Evolutionary conservation across 1,139 yeast genomes (phyloP).

Genomic region (Protomyces pachydermus): DNA sequence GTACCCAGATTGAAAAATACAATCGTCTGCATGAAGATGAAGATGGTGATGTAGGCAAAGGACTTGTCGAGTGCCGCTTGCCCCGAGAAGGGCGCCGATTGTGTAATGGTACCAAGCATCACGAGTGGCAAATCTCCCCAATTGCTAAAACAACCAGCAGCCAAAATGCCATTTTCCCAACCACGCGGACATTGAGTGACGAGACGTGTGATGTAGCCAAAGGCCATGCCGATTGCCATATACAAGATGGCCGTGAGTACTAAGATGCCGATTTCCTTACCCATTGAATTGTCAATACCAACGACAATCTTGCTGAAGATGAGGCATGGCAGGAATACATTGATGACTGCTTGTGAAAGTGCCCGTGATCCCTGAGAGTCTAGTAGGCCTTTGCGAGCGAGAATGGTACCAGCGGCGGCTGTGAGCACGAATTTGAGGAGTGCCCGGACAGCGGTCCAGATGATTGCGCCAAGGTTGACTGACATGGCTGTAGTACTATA

Average conservation of each 20-base stretch:
- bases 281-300: conserved; percentile 64
- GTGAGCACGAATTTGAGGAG: conserved; percentile 19
- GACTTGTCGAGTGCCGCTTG: conserved; percentile 61
- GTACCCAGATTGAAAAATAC: conserved; percentile 68
- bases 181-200: conserved; percentile 55
- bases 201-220: conserved; percentile 37
- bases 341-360: conserved; percentile 33
- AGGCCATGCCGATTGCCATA: conserved; percentile 37
- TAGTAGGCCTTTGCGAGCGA: conserved; percentile 12
- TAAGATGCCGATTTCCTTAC: conserved; percentile 69
- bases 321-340: conserved; percentile 71
- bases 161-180: conserved; percentile 72
- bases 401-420: conserved; percentile 10
- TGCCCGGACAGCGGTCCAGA: conserved; percentile 24
- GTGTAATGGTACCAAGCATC: conserved; percentile 70
- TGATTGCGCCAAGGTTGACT: conserved; percentile 14
- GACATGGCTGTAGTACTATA: background rate
- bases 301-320: conserved; percentile 70
- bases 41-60: conserved; percentile 79
- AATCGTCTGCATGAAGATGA: conserved; percentile 63
- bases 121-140: conserved; percentile 84
- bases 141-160: conserved; percentile 63
- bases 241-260: conserved; percentile 58
- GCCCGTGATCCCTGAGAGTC: conserved; percentile 22
- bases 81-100: conserved; percentile 55